Evolutionary conservation across 768 basidiomycete genomes (phyloP), one percentile per base, ranked within the genome.

Genomic region (Hortiboletus campestris): DNA sequence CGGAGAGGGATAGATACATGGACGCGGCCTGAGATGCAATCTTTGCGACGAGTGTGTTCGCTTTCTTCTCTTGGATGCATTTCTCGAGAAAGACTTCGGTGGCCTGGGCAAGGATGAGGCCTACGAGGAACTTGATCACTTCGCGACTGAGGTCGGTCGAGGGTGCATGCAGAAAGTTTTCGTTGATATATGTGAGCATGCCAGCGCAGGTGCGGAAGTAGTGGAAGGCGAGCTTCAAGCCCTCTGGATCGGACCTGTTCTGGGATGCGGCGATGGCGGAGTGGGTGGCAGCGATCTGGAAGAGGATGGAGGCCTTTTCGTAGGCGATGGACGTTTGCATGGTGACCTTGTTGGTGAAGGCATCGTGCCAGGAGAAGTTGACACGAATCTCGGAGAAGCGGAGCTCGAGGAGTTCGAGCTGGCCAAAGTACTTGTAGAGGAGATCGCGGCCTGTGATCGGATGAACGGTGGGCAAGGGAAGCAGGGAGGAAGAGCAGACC

Each of bases 381-480:
- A 98, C 94, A 63, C 91, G 84, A 60, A 98, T 93, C 71, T 98
- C 96, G 10, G 96, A 85, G 76, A 99, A 99, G 36, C 97, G 86
- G 49, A 99, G 82, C 69, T 99, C 97, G 39, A 99, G 85, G 6
- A 98, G 84, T 67, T 99, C 97, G 42, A 99, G 86, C 72, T 99
- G 97, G 35, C 97, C 96, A 76, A 98, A 99, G 77, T 99, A 99
- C 75, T 97, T 98, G 87, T 96, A 98, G 42, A 99, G 79, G 20
- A 98, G 80, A 75, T 98, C 96, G 46, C 95, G 82, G 13, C 89
- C 95, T 88, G 67, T 46, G 31, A 9, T 19, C 35, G 44, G 14
- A 28, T 59, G 35, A 59, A 49, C 41, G 40, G 46, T 25, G n/a
- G 6, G 19, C 11, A 17, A 19, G 31, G 39, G 12, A 20, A 14